phyloP scores from a whole-genome alignment of 1,284 basidiomycete genomes.

The Tetrapyrgos nigripes region DNA sequence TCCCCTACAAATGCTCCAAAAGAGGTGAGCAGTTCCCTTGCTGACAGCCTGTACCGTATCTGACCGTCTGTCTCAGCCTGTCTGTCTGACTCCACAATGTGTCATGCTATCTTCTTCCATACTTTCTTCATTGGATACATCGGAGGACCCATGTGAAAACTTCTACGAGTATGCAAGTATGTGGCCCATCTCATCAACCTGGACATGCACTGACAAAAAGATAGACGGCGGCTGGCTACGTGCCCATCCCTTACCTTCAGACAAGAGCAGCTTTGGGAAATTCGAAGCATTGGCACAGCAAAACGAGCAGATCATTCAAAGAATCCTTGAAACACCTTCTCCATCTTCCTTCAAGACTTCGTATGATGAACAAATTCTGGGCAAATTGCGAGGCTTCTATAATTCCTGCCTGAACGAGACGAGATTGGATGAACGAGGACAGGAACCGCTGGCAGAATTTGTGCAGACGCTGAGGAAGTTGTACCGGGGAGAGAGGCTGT shows the following conservation, averaged over 20 bases:
- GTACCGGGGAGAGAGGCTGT: constrained; percentile 48
- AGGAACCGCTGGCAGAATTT: constrained; percentile 64
- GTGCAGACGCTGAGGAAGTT: constrained; percentile 62
- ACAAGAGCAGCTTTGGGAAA: constrained; percentile 74
- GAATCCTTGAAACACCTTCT: constrained; percentile 58
- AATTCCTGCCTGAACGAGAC: constrained; percentile 84
- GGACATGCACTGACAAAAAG: constrained; percentile 10
- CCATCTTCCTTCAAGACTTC: constrained; percentile 35
- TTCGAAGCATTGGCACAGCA: constrained; percentile 68
- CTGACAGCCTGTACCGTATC: no score
- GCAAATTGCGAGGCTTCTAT: constrained; percentile 85
- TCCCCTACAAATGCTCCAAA: constrained; percentile 54
- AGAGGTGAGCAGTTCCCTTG: constrained; percentile 44
- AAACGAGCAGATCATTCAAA: constrained; percentile 70
- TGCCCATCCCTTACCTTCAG: constrained; percentile 83
- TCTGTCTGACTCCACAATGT: constrained; percentile 64
- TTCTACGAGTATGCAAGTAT: constrained; percentile 92
- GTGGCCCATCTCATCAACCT: constrained; percentile 32
- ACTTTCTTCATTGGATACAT: constrained; percentile 80
- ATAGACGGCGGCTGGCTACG: constrained; percentile 85
- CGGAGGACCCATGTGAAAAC: constrained; percentile 93
- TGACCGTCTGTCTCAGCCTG: not conserved
- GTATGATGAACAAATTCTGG: constrained; percentile 73
- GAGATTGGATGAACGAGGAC: constrained; percentile 66
- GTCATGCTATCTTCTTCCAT: constrained; percentile 86